Evolutionary conservation across 805 yeast species (phyloP), one percentile per base, ranked within the genome.

Genomic region (Zygosaccharomyces siamensis): DNA sequence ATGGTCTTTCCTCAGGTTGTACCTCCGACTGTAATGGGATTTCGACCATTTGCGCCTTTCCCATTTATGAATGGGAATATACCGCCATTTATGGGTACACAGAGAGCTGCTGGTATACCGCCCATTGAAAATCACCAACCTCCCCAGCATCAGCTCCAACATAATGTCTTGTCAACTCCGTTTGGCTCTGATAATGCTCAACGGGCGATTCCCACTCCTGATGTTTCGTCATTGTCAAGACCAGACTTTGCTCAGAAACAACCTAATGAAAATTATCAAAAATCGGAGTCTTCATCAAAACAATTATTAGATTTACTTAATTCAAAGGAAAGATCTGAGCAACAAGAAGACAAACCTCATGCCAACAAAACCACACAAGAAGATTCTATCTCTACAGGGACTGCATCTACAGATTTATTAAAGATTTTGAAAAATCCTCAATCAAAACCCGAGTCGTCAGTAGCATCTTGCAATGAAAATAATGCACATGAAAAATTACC

Each of bases 151-250:
- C 45, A 51, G 37, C 48, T 7, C 28, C 28, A 50, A 36, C 49
- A 48, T 11, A 45, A 46, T 18, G 28, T 38, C 16, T 23, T 31
- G 16, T 21, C 49, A 32, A 46, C 43, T 16, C 18, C 27, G 7
- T 35, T 44, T 5, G 16, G 30, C 7, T 45, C 37, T 16, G 43
- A 39, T 24, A 39, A 41, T 27, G 61, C 76, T 5, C 45, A 27
- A 8, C 27, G 28, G 26, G 38, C 43, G 10, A 31, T 45, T 3
- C 46, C 48, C 26, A 71, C 74, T 10, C 77, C 76, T 30, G 63
- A 72, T 26, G 65, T 72, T 10, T 67, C 66, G 26, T 68, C 72
- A 41, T 67, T 77, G 10, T 64, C 73, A 7, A 64, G 62, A 46
- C 71, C 72, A 36, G 62, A 69, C 7, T 57, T 70, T 43, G 63